phyloP scores from a whole-genome alignment of 352 stramenopile species.

The Phytophthora chlamydospora region DNA sequence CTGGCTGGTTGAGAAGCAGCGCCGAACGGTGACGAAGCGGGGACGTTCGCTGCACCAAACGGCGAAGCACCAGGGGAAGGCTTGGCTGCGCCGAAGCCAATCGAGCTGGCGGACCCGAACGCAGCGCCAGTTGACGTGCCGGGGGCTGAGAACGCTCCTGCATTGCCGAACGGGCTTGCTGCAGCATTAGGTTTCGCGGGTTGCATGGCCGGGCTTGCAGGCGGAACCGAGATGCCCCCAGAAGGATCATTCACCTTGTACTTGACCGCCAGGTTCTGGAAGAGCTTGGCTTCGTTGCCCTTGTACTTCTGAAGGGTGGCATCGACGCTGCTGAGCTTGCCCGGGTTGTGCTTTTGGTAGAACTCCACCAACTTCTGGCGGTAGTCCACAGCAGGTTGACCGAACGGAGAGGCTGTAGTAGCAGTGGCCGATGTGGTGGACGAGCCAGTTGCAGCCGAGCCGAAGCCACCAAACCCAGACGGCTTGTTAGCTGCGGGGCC shows the following conservation, averaged over 20 bases:
- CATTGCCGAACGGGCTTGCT: slow-evolving; percentile 72
- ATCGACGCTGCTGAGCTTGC: slow-evolving; percentile 89
- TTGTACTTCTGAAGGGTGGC: slow-evolving; percentile 91
- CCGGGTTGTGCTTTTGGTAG: slow-evolving; percentile 92
- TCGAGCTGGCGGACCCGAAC: slow-evolving; percentile 50
- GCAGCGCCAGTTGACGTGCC: slow-evolving; percentile 18
- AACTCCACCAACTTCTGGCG: slow-evolving; percentile 85
- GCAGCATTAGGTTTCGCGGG: slow-evolving; percentile 41
- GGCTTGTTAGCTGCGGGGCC: slow-evolving; percentile 28
- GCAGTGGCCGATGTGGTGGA: slow-evolving; percentile 17
- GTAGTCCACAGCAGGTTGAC: slow-evolving; percentile 54
- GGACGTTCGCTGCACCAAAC: slow-evolving; percentile 39
- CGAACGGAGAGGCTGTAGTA: slow-evolving; percentile 42
- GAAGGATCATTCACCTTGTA: slow-evolving; percentile 60
- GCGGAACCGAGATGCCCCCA: slow-evolving; percentile 14
- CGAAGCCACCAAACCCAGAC: slow-evolving; percentile 37
- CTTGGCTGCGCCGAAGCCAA: slow-evolving; percentile 52
- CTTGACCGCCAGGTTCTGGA: slow-evolving; percentile 72
- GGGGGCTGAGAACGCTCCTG: slow-evolving; percentile 46
- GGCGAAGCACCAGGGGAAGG: slow-evolving; percentile 36
- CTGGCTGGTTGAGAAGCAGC: slow-evolving; percentile 24
- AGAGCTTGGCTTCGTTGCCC: slow-evolving; percentile 80
- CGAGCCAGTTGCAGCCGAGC: slow-evolving; percentile 16
- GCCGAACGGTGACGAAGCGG: slow-evolving; percentile 56
- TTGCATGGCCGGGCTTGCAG: slow-evolving; percentile 47